Percentiles rank a stretch among this genome's conserved stretches.
Conservation (phyloP, 179 eudicot genomes). For the Camellia oleifera region DNA sequence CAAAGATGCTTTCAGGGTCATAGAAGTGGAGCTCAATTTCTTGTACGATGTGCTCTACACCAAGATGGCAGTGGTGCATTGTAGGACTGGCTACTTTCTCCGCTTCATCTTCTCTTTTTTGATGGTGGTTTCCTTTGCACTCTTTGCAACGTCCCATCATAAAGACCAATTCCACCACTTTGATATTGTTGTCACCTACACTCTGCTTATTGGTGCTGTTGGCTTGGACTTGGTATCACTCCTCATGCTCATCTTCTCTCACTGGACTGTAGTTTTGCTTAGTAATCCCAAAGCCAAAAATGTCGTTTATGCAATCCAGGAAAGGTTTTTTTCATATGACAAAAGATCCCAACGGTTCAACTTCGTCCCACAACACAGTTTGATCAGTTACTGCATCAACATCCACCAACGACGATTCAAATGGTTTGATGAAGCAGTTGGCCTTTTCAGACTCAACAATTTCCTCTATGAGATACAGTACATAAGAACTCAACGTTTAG, state of each 20-base stretch:
- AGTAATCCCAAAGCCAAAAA: background rate
- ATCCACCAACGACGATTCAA: background rate
- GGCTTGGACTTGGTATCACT: slow-evolving; percentile 14
- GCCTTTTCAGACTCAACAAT: background rate
- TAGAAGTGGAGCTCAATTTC: slow-evolving; percentile 30
- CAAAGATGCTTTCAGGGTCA: slow-evolving; percentile 13
- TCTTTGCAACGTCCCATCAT: background rate
- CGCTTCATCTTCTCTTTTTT: slow-evolving; percentile 10
- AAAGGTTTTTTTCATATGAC: background rate
- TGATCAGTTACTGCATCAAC: slow-evolving; percentile 11
- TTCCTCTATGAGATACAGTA: background rate
- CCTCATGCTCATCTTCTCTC: slow-evolving; percentile 20
- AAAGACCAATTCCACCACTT: background rate
- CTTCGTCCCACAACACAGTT: slow-evolving; percentile 1
- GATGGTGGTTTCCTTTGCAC: background rate
- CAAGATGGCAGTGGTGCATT: slow-evolving; percentile 16
- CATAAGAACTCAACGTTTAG: background rate
- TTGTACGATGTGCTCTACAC: slow-evolving; percentile 34
- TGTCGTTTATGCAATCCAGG: background rate
- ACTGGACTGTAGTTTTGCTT: slow-evolving; percentile 15
- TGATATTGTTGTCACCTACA: slow-evolving; percentile 24
- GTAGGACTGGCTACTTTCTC: background rate
- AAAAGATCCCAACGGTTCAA: slow-evolving; percentile 21
- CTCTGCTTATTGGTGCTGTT: slow-evolving; percentile 29
- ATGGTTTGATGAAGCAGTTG: background rate